phyloP scores from a whole-genome alignment of 2,329 filamentous ascomycete species.

The Verticillium longisporum region DNA sequence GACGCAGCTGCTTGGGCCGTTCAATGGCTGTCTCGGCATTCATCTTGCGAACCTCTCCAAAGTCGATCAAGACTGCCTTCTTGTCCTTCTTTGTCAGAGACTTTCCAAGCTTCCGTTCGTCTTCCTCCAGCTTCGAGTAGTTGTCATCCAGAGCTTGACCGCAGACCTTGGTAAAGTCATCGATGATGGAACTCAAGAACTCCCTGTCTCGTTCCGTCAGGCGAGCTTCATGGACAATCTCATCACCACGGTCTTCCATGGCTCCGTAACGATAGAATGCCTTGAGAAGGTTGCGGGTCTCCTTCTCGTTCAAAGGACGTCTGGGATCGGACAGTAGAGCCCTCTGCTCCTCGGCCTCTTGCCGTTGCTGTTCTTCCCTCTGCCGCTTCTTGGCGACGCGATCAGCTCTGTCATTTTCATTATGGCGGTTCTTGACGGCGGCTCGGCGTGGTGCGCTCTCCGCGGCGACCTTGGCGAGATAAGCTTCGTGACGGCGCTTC shows the following conservation, averaged over 20 bases:
- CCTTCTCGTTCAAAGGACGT: slow-evolving; percentile 85
- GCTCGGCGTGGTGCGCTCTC: slow-evolving; percentile 78
- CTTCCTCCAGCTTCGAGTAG: slow-evolving; percentile 66
- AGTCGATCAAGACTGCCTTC: slow-evolving; percentile 94
- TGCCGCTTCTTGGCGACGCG: slow-evolving; percentile 60
- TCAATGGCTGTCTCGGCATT: slow-evolving; percentile 95
- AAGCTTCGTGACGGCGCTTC: slow-evolving; percentile 73
- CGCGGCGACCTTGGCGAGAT: slow-evolving; percentile 74
- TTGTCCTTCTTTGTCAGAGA: slow-evolving; percentile 91
- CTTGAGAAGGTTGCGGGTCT: slow-evolving; percentile 84
- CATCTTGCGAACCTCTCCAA: slow-evolving; percentile 84
- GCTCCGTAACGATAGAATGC: slow-evolving; percentile 88
- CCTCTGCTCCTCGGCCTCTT: slow-evolving; percentile 67
- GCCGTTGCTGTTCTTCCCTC: slow-evolving; percentile 60
- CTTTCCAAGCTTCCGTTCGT: slow-evolving; percentile 77
- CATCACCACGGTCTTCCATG: slow-evolving; percentile 79
- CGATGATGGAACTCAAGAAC: slow-evolving; percentile 69
- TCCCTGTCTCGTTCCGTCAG: slow-evolving; percentile 74
- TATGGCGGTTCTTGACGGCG: slow-evolving; percentile 48
- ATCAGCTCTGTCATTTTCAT: slow-evolving; percentile 56
- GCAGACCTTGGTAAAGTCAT: slow-evolving; percentile 60
- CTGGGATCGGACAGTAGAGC: slow-evolving; percentile 74
- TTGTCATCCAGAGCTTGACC: slow-evolving; percentile 57
- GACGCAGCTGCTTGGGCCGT: slow-evolving; percentile 78
- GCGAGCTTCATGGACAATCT: slow-evolving; percentile 81